These are phyloP conservation scores for Rhynchosporium graminicola DNA, from an alignment of 2,329 filamentous ascomycete species.

Conservation along the genomic window DNA sequence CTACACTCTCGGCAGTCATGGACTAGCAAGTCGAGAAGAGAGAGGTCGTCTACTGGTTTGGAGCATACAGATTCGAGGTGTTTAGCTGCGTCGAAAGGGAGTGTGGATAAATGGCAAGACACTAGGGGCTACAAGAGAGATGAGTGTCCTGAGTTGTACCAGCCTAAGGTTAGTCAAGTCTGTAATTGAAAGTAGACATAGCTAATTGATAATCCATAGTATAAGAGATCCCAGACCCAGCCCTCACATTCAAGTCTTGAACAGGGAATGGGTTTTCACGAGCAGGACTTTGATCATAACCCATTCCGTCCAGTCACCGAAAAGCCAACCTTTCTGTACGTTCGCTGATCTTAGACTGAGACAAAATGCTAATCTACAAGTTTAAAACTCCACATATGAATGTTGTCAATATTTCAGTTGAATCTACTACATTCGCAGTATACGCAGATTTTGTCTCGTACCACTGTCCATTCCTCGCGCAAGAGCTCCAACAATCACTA, in stretches of 20 bases:
- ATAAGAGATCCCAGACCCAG: no score
- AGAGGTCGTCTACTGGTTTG: background rate
- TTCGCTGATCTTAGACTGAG: background rate
- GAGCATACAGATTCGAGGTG: no score
- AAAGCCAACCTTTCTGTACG: slow-evolving; percentile 5
- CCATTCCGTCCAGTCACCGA: background rate
- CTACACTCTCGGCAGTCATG: background rate
- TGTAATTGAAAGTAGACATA: no score
- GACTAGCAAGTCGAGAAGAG: background rate
- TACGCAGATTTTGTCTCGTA: background rate
- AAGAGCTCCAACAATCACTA: background rate
- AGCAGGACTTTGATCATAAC: no score
- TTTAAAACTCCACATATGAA: slow-evolving; percentile 10
- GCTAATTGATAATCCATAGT: no score
- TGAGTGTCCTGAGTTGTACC: no score
- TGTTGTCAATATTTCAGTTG: background rate
- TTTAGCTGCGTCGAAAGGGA: no score
- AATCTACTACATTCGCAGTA: background rate
- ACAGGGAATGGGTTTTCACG: no score
- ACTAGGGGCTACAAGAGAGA: no score
- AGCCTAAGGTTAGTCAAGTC: no score
- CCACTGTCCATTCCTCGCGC: slow-evolving; percentile 13
- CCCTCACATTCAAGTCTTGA: no score
- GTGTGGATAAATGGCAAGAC: no score
- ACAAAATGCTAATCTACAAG: background rate